Evolutionary conservation across 73 alveolate genomes (phyloP), one percentile per base, ranked within the genome.

Genomic region (Symbiodinium natans): DNA sequence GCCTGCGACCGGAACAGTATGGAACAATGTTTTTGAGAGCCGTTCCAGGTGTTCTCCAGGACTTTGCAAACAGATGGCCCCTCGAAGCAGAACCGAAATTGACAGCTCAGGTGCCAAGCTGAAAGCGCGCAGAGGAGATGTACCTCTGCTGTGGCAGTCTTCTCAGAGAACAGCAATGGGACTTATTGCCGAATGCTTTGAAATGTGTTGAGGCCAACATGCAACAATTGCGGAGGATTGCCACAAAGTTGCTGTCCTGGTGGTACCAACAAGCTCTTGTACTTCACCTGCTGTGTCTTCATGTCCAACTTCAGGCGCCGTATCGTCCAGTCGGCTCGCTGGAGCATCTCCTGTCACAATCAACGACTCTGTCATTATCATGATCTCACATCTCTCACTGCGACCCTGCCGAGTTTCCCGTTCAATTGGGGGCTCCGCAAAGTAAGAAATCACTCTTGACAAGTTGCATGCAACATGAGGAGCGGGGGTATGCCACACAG

Each of bases 221-320:
- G 31, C 74, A 21, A 5, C 5, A 9, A 56, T 4, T 8, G 74
- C 15, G 74, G 4, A 2, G 77, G 1, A 63, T 31, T 63, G 77
- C 77, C 2, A 34, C 75, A 1, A 19, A 38, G 84, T 6, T 34
- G 74, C 94, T 87, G 94, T 59, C 94, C 94, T 21, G 94, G 71
- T 2, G 94, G 94, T 56, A 87, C 94, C 27, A 87, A 59, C 59
- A 87, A 29, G n/a, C 41, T 87, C 85, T 73, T 54, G 63, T 87
- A 87, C 74, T 87, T 87, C 71, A 87, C 85, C 43, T 87, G 94
- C 41, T 56, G 68, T 23, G 94, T 87, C 74, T 87, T 87, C 94
- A 56, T 36, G 63, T 87, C 94, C 11, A 87, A 31, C 68, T 87
- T 87, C 71, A 87, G 59, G 41, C 94, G 94, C 3, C 94, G 94